These are phyloP conservation scores for Thielaviopsis populi DNA, from an alignment of 2,329 filamentous ascomycete species.

Conservation along the genomic window DNA sequence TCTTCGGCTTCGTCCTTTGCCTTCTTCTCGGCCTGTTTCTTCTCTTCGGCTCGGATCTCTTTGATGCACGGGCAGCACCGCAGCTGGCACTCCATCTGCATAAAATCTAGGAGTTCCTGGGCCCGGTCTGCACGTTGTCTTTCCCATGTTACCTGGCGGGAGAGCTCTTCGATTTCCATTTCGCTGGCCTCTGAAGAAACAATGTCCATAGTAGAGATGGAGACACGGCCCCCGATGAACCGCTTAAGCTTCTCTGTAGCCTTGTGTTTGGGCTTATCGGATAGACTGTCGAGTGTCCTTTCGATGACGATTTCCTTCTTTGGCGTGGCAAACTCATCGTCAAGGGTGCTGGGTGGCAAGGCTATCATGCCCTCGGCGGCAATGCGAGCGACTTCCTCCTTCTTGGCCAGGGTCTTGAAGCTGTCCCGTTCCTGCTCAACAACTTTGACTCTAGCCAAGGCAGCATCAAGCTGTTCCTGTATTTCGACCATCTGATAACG, in stretches of 20 bases:
- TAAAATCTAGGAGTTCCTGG: slow-evolving; percentile 58
- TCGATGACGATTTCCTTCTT: slow-evolving; percentile 27
- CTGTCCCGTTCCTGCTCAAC: slow-evolving; percentile 62
- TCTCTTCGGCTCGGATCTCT: slow-evolving; percentile 12
- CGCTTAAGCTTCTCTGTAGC: slow-evolving; percentile 20
- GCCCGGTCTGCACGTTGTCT: slow-evolving; percentile 51
- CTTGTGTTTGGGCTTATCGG: slow-evolving; percentile 19
- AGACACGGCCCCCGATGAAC: slow-evolving; percentile 24
- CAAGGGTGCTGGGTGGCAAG: slow-evolving; percentile 38
- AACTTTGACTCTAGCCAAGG: slow-evolving; percentile 46
- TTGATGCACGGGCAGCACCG: slow-evolving; percentile 38
- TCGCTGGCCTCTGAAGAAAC: slow-evolving; percentile 40
- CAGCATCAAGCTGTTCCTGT: slow-evolving; percentile 51
- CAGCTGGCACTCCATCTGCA: slow-evolving; percentile 59
- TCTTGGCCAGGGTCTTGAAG: slow-evolving; percentile 54
- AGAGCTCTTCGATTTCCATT: slow-evolving; percentile 43
- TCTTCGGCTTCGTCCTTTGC: background rate
- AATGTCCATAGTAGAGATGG: slow-evolving; percentile 35
- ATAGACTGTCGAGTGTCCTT: slow-evolving; percentile 17
- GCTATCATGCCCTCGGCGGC: slow-evolving; percentile 57
- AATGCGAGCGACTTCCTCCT: slow-evolving; percentile 57
- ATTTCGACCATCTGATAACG: slow-evolving; percentile 49
- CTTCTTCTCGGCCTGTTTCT: background rate
- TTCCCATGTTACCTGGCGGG: slow-evolving; percentile 40
- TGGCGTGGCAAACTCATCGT: slow-evolving; percentile 49